A percentile compares a stretch with the other conserved stretches of the same genome.
Conservation (phyloP, 208 protist genomes). For the Herpetomonas samuelpessoai region DNA sequence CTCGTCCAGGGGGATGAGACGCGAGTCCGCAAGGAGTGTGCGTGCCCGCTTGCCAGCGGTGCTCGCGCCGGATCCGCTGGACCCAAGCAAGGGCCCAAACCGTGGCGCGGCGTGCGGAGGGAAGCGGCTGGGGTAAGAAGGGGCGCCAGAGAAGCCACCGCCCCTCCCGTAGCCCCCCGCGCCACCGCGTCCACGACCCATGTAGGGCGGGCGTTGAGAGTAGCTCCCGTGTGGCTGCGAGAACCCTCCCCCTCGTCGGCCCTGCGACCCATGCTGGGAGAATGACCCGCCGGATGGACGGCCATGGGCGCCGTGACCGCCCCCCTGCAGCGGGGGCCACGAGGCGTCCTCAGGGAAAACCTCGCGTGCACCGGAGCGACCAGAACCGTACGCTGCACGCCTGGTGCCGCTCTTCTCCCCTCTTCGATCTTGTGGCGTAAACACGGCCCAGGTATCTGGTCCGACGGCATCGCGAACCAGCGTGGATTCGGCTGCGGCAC, state of each 20-base stretch:
- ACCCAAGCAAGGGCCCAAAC: too few relatives aligned
- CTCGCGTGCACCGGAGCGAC: background rate
- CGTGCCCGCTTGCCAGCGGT: background rate
- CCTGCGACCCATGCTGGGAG: background rate
- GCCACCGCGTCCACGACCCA: too few relatives aligned
- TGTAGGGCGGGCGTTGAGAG: background rate
- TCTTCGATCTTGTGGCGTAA: background rate
- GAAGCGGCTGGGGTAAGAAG: background rate
- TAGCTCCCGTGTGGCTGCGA: background rate
- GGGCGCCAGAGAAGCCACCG: background rate
- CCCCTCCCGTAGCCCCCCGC: background rate
- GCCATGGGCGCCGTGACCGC: background rate
- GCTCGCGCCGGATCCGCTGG: background rate
- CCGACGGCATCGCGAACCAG: background rate
- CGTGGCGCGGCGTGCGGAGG: too few relatives aligned
- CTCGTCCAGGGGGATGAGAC: background rate
- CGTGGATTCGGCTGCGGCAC: background rate
- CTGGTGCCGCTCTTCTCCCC: too few relatives aligned
- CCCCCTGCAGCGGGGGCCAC: background rate
- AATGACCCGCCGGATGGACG: background rate
- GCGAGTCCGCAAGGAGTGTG: background rate
- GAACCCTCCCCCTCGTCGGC: background rate
- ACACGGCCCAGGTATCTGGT: background rate
- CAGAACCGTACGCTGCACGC: background rate
- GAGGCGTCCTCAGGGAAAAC: background rate